A percentile compares a stretch with the other conserved stretches of the same genome.
These are phyloP conservation scores for Pichia pseudocactophila DNA, from an alignment of 805 yeast genomes.

Conservation along the genomic window DNA sequence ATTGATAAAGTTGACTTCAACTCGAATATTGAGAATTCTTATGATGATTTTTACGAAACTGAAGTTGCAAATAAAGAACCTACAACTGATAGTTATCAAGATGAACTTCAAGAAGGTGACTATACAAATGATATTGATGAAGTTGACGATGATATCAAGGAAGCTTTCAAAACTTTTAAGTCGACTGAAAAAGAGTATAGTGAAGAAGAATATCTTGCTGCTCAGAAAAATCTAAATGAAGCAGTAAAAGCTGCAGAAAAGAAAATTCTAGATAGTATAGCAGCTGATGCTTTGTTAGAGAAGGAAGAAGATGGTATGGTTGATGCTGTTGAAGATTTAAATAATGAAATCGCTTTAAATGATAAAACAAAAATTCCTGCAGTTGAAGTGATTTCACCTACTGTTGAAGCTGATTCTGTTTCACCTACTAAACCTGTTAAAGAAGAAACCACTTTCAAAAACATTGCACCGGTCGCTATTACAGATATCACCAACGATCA, in stretches of 20 bases:
- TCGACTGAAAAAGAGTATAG: conserved; percentile 12
- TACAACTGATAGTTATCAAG: neutral
- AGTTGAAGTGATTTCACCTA: no score
- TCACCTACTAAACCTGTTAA: no score
- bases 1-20: neutral
- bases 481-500: no score
- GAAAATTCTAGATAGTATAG: conserved; percentile 21
- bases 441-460: no score
- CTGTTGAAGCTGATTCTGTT: no score
- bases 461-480: no score
- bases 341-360: no score
- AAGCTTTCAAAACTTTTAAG: neutral
- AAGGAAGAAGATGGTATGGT: neutral
- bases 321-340: conserved; percentile 1
- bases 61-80: neutral
- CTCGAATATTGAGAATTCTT: conserved; percentile 1
- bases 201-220: conserved; percentile 20
- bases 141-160: conserved; percentile 6
- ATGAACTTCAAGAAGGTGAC: conserved; percentile 1
- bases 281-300: conserved; percentile 16
- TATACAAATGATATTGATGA: conserved; percentile 7
- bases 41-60: conserved; percentile 1
- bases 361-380: no score
- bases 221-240: conserved; percentile 22
- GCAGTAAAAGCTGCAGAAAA: conserved; percentile 20